Evolutionary conservation across 2,329 filamentous ascomycete species (phyloP).

Genomic region (Colletotrichum sojae): DNA sequence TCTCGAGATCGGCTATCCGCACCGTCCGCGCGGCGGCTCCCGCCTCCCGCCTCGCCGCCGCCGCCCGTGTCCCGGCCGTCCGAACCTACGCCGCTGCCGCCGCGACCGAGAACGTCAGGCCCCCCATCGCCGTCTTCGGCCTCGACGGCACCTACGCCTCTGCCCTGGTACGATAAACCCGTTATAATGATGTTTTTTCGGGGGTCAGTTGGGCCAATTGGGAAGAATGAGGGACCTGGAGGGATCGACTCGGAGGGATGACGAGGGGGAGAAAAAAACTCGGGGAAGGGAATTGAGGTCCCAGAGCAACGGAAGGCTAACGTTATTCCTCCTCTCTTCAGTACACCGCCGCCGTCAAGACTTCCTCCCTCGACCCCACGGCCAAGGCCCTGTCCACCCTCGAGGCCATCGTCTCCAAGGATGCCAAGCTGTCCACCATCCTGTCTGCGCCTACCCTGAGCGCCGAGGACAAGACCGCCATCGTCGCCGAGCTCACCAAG

Average conservation of each 20-base stretch:
- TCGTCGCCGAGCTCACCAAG: slow-evolving; percentile 91
- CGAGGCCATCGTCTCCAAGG: slow-evolving; percentile 80
- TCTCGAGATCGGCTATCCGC: slow-evolving; percentile 72
- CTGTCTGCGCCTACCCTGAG: slow-evolving; percentile 86
- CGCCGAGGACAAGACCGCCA: slow-evolving; percentile 84
- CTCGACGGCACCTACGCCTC: slow-evolving; percentile 98
- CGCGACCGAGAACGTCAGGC: slow-evolving; percentile 77
- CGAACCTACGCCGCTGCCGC: slow-evolving; percentile 82
- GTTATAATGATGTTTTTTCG: slow-evolving; percentile 4
- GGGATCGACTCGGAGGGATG: slow-evolving; percentile 15
- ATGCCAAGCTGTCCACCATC: slow-evolving; percentile 83
- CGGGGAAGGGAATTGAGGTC: slow-evolving; percentile 8
- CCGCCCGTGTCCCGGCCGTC: slow-evolving; percentile 66
- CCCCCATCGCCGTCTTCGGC: slow-evolving; percentile 92
- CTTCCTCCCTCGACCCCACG: slow-evolving; percentile 85
- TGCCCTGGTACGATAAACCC: slow-evolving; percentile 84
- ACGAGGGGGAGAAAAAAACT: slow-evolving; percentile 5
- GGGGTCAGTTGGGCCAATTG: slow-evolving; percentile 43
- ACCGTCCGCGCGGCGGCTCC: slow-evolving; percentile 71
- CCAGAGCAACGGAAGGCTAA: slow-evolving; percentile 44
- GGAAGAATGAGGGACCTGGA: slow-evolving; percentile 23
- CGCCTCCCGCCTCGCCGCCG: slow-evolving; percentile 68
- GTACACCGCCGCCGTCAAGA: slow-evolving; percentile 97
- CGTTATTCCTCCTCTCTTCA: slow-evolving; percentile 63
- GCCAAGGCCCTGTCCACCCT: slow-evolving; percentile 84